Evolutionary conservation across 306 rosid genomes (phyloP).

Genomic region (Styphnolobium japonicum): DNA sequence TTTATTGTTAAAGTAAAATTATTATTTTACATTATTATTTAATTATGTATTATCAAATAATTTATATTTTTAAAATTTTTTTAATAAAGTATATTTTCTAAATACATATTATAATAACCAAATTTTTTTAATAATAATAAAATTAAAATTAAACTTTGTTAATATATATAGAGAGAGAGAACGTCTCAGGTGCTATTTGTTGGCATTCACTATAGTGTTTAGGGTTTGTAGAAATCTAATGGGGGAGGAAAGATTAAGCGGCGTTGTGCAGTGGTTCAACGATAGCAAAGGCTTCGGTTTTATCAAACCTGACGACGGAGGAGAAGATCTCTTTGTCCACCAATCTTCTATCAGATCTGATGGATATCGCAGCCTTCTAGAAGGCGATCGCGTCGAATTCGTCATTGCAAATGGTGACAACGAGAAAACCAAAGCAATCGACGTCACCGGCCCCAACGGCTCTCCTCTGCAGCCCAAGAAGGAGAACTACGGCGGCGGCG

Average conservation of each 20-base stretch:
- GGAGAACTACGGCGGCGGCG: constrained; percentile 33
- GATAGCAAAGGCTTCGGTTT: constrained; percentile 80
- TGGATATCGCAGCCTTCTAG: constrained; percentile 66
- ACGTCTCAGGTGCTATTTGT: too few species aligned
- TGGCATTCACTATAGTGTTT: too few species aligned
- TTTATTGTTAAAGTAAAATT: too few species aligned
- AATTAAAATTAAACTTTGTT: too few species aligned
- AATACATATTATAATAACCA: too few species aligned
- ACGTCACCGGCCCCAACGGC: constrained; percentile 70
- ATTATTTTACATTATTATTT: too few species aligned
- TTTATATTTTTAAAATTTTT: too few species aligned
- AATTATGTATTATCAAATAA: too few species aligned
- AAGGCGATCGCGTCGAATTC: constrained; percentile 76
- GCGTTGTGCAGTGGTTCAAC: constrained; percentile 81
- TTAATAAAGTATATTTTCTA: too few species aligned
- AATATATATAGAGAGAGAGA: too few species aligned
- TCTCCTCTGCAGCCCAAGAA: constrained; percentile 45
- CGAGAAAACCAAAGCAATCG: constrained; percentile 76
- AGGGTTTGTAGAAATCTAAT: too few species aligned
- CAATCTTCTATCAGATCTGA: constrained; percentile 84
- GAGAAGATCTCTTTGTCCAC: constrained; percentile 83
- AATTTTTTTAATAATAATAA: too few species aligned
- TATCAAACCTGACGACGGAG: constrained; percentile 75
- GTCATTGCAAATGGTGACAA: constrained; percentile 52
- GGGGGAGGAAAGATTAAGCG: constrained; percentile 77